A percentile compares a stretch with the other conserved stretches of the same genome.
Evolutionary conservation across 2,329 filamentous ascomycete genomes (phyloP).

Genomic region (Thelonectria blattea): DNA sequence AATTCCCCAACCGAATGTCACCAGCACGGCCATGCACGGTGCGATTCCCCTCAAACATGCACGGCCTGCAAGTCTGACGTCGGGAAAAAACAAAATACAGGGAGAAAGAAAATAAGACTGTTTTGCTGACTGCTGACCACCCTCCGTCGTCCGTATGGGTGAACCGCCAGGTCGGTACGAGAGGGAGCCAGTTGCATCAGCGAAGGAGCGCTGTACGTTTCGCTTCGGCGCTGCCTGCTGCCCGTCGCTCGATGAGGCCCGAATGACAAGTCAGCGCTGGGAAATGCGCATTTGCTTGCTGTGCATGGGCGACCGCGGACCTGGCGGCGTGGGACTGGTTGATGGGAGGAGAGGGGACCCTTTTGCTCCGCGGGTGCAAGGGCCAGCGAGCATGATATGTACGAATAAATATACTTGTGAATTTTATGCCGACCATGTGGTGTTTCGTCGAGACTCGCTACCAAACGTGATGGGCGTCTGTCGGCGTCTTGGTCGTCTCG

Average conservation of each 20-base stretch:
- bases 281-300: conserved; percentile 1
- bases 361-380: neutral
- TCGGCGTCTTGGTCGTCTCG: neutral
- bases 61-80: conserved; percentile 10
- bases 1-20: neutral
- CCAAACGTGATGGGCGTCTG: too few relatives aligned
- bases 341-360: neutral
- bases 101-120: too few relatives aligned
- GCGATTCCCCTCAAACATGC: neutral
- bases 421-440: too few relatives aligned
- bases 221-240: neutral
- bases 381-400: too few relatives aligned
- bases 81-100: neutral
- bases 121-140: neutral
- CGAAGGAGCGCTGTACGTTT: conserved; percentile 1
- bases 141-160: neutral
- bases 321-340: conserved; percentile 5
- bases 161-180: conserved; percentile 10
- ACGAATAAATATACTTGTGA: too few relatives aligned
- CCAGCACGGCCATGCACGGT: neutral
- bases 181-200: conserved; percentile 9
- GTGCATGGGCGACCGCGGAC: conserved; percentile 8
- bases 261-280: conserved; percentile 15
- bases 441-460: too few relatives aligned
- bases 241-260: conserved; percentile 4